Conservation (phyloP, 768 basidiomycete genomes). For the Candolleomyces eurysporus region DNA sequence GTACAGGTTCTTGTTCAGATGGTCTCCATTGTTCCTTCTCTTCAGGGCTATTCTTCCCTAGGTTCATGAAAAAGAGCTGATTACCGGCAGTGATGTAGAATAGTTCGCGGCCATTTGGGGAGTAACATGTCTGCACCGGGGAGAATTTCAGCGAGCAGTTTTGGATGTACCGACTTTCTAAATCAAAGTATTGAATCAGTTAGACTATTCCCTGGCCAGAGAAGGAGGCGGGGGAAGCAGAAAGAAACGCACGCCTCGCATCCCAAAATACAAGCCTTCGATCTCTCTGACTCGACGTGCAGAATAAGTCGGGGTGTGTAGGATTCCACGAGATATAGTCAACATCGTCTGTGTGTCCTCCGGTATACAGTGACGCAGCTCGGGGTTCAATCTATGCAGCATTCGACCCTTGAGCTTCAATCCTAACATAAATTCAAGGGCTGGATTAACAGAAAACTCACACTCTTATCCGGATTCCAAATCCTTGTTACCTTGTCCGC, state of each 20-base stretch:
- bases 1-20: conserved; percentile 50
- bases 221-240: neutral
- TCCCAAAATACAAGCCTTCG: conserved; percentile 81
- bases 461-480: conserved; percentile 77
- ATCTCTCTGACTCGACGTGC: conserved; percentile 76
- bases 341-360: conserved; percentile 76
- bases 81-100: conserved; percentile 61
- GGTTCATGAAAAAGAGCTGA: conserved; percentile 59
- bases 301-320: conserved; percentile 80
- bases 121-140: conserved; percentile 65
- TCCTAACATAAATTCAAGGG: no score
- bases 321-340: conserved; percentile 86
- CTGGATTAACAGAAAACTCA: conserved; percentile 28
- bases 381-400: conserved; percentile 67
- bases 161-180: conserved; percentile 72
- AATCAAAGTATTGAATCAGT: neutral
- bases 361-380: conserved; percentile 61
- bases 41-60: conserved; percentile 52
- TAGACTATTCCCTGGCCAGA: neutral
- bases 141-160: conserved; percentile 56
- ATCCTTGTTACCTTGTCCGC: conserved; percentile 75
- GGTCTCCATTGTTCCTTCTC: conserved; percentile 44
- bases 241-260: conserved; percentile 60
- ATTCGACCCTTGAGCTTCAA: neutral
- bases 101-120: conserved; percentile 68